phyloP scores from a whole-genome alignment of 2,329 filamentous ascomycete genomes.

The Fusarium sp. region DNA sequence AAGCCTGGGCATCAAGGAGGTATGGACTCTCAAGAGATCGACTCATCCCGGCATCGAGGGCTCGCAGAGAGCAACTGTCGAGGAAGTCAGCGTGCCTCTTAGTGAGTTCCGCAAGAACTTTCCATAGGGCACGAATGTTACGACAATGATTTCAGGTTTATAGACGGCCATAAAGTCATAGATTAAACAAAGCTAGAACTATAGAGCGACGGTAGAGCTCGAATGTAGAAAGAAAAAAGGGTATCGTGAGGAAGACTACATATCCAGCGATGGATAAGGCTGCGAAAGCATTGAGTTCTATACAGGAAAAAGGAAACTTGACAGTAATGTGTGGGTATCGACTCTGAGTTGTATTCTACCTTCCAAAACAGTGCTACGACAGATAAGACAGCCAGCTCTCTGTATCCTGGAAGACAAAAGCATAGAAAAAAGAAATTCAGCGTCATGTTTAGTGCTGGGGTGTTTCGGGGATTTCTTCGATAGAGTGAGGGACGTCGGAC shows the following conservation, averaged over 20 bases:
- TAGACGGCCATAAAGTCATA: conserved; percentile 29
- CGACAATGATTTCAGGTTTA: background rate
- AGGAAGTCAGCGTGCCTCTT: conserved; percentile 59
- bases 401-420: background rate
- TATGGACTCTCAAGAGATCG: conserved; percentile 67
- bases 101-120: conserved; percentile 54
- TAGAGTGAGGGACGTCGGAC: background rate
- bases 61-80: conserved; percentile 52
- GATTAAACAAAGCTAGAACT: conserved; percentile 37
- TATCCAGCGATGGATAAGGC: conserved; percentile 27
- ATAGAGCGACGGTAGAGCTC: conserved; percentile 15
- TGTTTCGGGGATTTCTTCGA: conserved; percentile 15
- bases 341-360: conserved; percentile 2
- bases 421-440: background rate
- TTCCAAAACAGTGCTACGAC: conserved; percentile 9
- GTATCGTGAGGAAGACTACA: conserved; percentile 42
- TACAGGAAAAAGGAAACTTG: conserved; percentile 13
- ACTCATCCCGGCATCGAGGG: conserved; percentile 48
- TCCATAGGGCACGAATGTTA: background rate
- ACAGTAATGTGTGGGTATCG: conserved; percentile 26
- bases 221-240: conserved; percentile 22
- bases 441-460: conserved; percentile 6
- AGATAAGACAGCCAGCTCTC: conserved; percentile 22
- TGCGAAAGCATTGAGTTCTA: conserved; percentile 7
- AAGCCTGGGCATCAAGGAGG: conserved; percentile 70